Percentiles rank a stretch among this genome's conserved stretches.
Evolutionary conservation across 768 basidiomycete species (phyloP).

Genomic region (Lyophyllum atratum): DNA sequence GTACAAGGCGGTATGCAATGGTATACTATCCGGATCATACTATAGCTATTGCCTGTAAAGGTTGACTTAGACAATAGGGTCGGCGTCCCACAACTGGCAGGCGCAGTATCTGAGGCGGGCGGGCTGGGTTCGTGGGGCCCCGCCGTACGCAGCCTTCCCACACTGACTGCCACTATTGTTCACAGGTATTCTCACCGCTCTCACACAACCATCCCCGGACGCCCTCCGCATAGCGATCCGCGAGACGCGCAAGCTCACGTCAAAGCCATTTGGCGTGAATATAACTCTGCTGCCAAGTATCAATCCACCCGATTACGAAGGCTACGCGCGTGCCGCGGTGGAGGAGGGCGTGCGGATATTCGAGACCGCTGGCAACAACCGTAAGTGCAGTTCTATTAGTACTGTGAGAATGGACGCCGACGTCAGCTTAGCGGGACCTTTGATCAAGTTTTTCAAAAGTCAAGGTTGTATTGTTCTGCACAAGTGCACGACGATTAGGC

Average conservation of each 20-base stretch:
- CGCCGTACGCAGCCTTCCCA: not conserved
- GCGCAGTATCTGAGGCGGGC: conserved; percentile 82
- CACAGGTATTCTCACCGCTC: conserved; percentile 78
- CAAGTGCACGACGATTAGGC: conserved; percentile 86
- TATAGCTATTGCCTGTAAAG: not conserved
- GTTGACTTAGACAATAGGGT: conserved; percentile 57
- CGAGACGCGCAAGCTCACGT: conserved; percentile 69
- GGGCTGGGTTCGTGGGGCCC: conserved; percentile 60
- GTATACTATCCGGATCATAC: conserved; percentile 34
- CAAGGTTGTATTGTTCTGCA: conserved; percentile 80
- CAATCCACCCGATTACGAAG: conserved; percentile 88
- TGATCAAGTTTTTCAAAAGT: conserved; percentile 83
- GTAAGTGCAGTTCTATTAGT: conserved; percentile 43
- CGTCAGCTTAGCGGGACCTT: conserved; percentile 59
- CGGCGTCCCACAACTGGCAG: conserved; percentile 70
- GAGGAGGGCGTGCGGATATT: conserved; percentile 89
- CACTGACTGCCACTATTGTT: not conserved
- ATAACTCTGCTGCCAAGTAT: conserved; percentile 88
- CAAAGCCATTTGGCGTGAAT: conserved; percentile 83
- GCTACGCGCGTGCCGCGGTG: conserved; percentile 77
- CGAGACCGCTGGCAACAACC: conserved; percentile 92
- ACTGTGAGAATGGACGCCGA: not conserved
- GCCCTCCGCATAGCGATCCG: conserved; percentile 79
- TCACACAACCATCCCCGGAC: conserved; percentile 86
- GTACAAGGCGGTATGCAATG: conserved; percentile 94